Base-by-base conservation (phyloP, 2,329 filamentous ascomycete species). In the Didymella sp. region DNA sequence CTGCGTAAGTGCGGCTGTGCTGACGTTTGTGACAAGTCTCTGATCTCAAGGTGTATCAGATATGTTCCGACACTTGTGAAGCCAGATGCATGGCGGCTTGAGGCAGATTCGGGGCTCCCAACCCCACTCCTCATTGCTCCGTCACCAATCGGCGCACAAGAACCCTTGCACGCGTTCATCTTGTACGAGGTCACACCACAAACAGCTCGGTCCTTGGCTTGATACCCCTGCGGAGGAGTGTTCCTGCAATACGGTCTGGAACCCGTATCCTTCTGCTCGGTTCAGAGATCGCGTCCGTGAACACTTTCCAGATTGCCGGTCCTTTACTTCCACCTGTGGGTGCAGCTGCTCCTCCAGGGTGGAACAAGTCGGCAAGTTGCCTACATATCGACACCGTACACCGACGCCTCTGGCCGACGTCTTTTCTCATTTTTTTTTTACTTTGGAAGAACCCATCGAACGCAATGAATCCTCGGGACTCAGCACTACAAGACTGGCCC, bases 401-500 rank as follows among this genome's bases (percentile, higher is more conserved):
- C 47, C 28, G 27, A 22, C 35, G 53, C 42, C 24, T 19, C 27
- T 19, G 22, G 47, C 25, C 7, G 41, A 42, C 17, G 17, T 46
- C 22, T 51, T 45, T 15, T 42, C 21, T 21, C 25, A 24, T 22
- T 24, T 51, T 50, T 25, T 30, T 42, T 48, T 53, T 37, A n/a
- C n/a, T 37, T 49, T 19, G 25, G 30, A 35, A 31, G 28, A 22
- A 7, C 27, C 49, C 40, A 35, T 27, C 46, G n/a, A 30, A 28
- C 43, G 57, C 33, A 28, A 66, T 64, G 63, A 60, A 53, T 37
- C 15, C 28, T 27, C 12, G 44, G 24, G 51, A 56, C 30, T 17
- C 54, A 49, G 28, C 28, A 40, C 45, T 55, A 22, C 66, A 63
- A 50, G 64, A 69, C 51, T 71, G 63, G 66, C 66, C 68, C 15